These are phyloP conservation scores for Anastatica hierochuntica DNA, from an alignment of 345 rosid genomes.

Conservation along the genomic window DNA sequence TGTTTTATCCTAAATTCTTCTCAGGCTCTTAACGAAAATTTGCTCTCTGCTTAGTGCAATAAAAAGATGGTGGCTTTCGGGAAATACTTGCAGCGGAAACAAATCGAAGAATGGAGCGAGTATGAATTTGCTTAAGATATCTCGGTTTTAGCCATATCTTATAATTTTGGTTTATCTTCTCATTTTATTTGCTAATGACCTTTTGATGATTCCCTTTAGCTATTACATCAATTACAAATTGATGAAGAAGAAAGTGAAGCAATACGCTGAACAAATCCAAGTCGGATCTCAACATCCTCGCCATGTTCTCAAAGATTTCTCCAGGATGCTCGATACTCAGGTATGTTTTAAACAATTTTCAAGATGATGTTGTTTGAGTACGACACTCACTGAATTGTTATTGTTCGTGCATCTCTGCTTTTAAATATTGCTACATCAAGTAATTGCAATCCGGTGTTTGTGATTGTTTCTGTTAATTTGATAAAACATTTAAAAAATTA, in stretches of 20 bases:
- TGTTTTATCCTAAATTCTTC: constrained; percentile 8
- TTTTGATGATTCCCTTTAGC: constrained; percentile 26
- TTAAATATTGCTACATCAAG: too few species aligned
- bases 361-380: too few species aligned
- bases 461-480: too few species aligned
- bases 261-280: constrained; percentile 74
- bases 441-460: background rate
- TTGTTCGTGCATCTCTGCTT: too few species aligned
- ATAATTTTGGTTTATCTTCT: constrained; percentile 4
- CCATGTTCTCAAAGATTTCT: constrained; percentile 96
- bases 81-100: constrained; percentile 77
- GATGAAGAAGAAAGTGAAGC: constrained; percentile 92
- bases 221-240: constrained; percentile 88
- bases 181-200: constrained; percentile 1
- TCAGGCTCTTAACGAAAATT: constrained; percentile 12
- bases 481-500: too few species aligned
- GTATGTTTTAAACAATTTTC: constrained; percentile 25
- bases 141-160: background rate
- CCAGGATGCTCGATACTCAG: constrained; percentile 93
- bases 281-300: constrained; percentile 67
- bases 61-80: constrained; percentile 87
- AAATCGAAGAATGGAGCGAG: constrained; percentile 84
- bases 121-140: constrained; percentile 23
- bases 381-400: too few species aligned
- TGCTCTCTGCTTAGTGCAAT: constrained; percentile 10